A percentile compares a stretch with the other conserved stretches of the same genome.
Conservation (phyloP, 768 basidiomycete genomes). For the Fibroporia radiculosa region DNA sequence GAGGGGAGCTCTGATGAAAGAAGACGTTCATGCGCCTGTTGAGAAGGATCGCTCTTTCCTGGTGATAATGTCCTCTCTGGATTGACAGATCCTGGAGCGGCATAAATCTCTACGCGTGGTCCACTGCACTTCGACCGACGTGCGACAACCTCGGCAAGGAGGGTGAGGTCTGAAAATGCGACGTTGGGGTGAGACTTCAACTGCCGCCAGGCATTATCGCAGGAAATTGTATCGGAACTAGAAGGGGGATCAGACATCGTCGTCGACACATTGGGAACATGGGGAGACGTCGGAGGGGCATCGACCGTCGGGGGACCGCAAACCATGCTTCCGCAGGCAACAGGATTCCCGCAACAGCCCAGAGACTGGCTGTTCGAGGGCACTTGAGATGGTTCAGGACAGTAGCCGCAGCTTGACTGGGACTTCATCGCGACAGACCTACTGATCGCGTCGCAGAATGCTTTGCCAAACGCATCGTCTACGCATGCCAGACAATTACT, state of each 20-base stretch:
- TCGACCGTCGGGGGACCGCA: not conserved
- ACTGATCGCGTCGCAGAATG: constrained; percentile 75
- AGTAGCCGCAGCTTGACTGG: constrained; percentile 44
- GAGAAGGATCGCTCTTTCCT: constrained; percentile 3
- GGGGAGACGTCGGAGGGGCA: not conserved
- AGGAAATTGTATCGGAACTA: constrained; percentile 54
- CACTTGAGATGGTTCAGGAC: constrained; percentile 16
- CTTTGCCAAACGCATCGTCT: constrained; percentile 80
- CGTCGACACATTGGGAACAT: constrained; percentile 7
- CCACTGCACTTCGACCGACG: constrained; percentile 74
- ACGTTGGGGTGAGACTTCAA: constrained; percentile 87
- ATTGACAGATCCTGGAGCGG: constrained; percentile 39
- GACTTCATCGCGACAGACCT: constrained; percentile 45
- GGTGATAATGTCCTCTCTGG: constrained; percentile 40
- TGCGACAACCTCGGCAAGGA: constrained; percentile 86
- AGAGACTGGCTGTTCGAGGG: constrained; percentile 14
- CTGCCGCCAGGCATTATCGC: constrained; percentile 76
- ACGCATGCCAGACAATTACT: constrained; percentile 80
- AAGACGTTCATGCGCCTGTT: constrained; percentile 3
- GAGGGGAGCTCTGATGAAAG: constrained; percentile 13
- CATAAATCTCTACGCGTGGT: constrained; percentile 55
- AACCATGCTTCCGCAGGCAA: constrained; percentile 12
- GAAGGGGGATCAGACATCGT: constrained; percentile 11
- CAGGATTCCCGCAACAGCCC: constrained; percentile 31
- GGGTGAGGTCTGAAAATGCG: constrained; percentile 71